Percentiles rank a stretch among this genome's conserved stretches.
phyloP scores from a whole-genome alignment of 306 rosid species.

The Medicago lupulina region DNA sequence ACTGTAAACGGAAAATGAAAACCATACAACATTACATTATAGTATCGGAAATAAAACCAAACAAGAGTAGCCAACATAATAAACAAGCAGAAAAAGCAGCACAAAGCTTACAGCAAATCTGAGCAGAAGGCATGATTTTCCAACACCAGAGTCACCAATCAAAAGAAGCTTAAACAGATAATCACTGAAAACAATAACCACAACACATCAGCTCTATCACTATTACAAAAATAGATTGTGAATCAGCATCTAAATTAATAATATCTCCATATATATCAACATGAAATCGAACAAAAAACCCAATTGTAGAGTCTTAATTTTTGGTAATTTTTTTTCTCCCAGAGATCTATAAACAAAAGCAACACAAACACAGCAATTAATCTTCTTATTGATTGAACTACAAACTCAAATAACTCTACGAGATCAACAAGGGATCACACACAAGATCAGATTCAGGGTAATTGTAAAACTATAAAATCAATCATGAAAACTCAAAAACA shows the following conservation, averaged over 20 bases:
- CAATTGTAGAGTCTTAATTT: not conserved
- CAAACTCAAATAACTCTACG: not conserved
- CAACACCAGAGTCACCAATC: constrained; percentile 97
- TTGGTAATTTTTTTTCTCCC: not conserved
- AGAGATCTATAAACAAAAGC: constrained; percentile 24
- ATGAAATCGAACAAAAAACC: constrained; percentile 14
- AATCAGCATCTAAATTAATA: constrained; percentile 2
- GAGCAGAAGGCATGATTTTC: constrained; percentile 93
- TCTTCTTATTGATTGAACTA: constrained; percentile 14
- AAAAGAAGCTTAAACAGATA: constrained; percentile 95
- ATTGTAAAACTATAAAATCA: constrained; percentile 17
- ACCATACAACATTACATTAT: not conserved
- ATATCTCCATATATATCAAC: not conserved
- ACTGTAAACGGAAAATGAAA: not conserved
- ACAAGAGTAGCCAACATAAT: constrained; percentile 9
- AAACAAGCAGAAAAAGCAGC: not conserved
- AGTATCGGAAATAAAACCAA: not conserved
- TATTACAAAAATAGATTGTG: not conserved
- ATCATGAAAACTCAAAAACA: not conserved
- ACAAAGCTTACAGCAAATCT: constrained; percentile 85
- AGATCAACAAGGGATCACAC: constrained; percentile 4
- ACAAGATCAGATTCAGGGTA: constrained; percentile 1
- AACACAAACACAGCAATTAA: not conserved
- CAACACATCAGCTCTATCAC: constrained; percentile 7
- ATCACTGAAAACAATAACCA: constrained; percentile 61